Evolutionary conservation across 495 filamentous ascomycete species (phyloP).

Genomic region (Hyaloscypha bicolor): DNA sequence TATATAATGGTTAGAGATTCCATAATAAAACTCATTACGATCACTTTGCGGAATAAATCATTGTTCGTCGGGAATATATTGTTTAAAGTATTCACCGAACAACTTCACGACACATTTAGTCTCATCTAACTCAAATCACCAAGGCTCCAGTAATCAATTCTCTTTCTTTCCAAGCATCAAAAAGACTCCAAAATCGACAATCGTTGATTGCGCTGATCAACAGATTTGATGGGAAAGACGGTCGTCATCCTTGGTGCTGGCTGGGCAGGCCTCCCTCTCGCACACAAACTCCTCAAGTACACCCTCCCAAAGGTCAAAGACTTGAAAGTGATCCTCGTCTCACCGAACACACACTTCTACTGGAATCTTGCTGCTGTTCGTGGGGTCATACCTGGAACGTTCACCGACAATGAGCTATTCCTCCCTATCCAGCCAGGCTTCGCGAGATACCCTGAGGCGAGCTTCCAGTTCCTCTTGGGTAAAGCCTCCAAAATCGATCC

Average conservation of each 20-base stretch:
- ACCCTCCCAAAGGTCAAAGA: neutral
- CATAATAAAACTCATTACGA: no score
- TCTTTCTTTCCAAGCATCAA: neutral
- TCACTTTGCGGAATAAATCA: no score
- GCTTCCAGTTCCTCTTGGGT: slow-evolving; percentile 59
- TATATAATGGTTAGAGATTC: neutral
- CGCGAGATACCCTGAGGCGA: slow-evolving; percentile 45
- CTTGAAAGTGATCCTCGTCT: slow-evolving; percentile 34
- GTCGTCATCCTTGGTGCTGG: slow-evolving; percentile 67
- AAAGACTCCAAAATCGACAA: no score
- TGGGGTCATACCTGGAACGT: slow-evolving; percentile 33
- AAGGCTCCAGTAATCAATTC: neutral
- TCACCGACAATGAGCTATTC: slow-evolving; percentile 36
- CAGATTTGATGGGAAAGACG: slow-evolving; percentile 30
- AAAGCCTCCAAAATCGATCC: neutral
- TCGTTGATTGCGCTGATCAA: no score
- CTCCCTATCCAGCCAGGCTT: slow-evolving; percentile 51
- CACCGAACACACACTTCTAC: slow-evolving; percentile 39
- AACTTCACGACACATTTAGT: no score
- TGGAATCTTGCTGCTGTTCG: slow-evolving; percentile 39
- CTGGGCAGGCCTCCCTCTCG: slow-evolving; percentile 55
- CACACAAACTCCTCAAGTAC: slow-evolving; percentile 47
- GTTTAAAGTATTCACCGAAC: no score
- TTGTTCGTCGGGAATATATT: no score
- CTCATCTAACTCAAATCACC: neutral